A percentile compares a stretch with the other conserved stretches of the same genome.
phyloP scores from a whole-genome alignment of 1,284 basidiomycete species.

The Irpex rosettiformis region DNA sequence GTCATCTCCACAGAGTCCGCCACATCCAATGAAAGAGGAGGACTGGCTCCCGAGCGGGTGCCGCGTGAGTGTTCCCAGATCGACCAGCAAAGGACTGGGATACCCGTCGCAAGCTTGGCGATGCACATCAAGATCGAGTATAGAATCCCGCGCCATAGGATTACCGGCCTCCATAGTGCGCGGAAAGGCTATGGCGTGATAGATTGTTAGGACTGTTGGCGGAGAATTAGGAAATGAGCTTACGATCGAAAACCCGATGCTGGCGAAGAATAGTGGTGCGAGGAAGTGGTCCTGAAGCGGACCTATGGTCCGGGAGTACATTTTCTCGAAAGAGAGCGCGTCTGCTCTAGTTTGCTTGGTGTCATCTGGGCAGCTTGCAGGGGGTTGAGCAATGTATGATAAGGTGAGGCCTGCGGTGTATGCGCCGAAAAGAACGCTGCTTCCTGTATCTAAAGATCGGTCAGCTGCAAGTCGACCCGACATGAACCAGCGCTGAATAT shows the following conservation, averaged over 20 bases:
- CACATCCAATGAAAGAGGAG: neutral
- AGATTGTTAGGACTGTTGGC: neutral
- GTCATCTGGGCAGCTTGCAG: neutral
- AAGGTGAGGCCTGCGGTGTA: slow-evolving; percentile 26
- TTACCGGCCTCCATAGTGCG: slow-evolving; percentile 38
- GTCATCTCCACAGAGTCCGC: neutral
- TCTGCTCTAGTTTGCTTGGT: neutral
- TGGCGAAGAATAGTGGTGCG: slow-evolving; percentile 51
- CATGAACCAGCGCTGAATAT: neutral
- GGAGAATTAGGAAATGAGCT: neutral
- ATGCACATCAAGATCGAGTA: slow-evolving; percentile 46
- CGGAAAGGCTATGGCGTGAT: slow-evolving; percentile 37
- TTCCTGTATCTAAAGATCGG: slow-evolving; percentile 20
- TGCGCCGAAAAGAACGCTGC: slow-evolving; percentile 28
- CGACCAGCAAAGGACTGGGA: slow-evolving; percentile 22
- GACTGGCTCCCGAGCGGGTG: neutral
- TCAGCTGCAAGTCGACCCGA: neutral
- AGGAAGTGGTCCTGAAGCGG: slow-evolving; percentile 36
- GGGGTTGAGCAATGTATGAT: slow-evolving; percentile 21
- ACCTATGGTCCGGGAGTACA: slow-evolving; percentile 31
- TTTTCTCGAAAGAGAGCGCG: slow-evolving; percentile 21
- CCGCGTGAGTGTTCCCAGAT: neutral
- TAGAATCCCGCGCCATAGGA: slow-evolving; percentile 49
- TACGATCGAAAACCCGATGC: slow-evolving; percentile 48
- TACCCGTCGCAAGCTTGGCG: slow-evolving; percentile 35